Conservation (phyloP, 169 alveolate species). For the Plasmodium relictum region DNA sequence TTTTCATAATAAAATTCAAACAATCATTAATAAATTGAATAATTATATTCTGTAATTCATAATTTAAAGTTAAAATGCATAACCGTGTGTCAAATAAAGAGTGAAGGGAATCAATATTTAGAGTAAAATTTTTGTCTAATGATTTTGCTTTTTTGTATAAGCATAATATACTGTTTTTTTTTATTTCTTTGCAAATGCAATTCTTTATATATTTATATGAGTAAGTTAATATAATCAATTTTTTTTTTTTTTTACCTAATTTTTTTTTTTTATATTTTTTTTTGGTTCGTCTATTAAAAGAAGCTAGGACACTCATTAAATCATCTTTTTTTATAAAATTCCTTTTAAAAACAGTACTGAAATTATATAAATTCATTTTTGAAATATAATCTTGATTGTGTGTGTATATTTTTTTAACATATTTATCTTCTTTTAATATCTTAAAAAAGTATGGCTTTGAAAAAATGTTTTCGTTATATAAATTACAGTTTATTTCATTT, state of each 20-base stretch:
- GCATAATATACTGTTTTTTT: conserved; percentile 29
- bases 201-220: conserved; percentile 54
- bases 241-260: conserved; percentile 15
- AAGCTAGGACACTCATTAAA: conserved; percentile 5
- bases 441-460: conserved; percentile 49
- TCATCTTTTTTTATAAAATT: neutral
- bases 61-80: conserved; percentile 34
- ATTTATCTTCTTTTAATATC: conserved; percentile 42
- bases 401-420: conserved; percentile 9
- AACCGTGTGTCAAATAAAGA: conserved; percentile 60
- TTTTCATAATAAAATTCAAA: conserved; percentile 8
- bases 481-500: conserved; percentile 46
- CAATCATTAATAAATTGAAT: conserved; percentile 30
- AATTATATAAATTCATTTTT: neutral
- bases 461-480: conserved; percentile 45
- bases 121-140: conserved; percentile 46
- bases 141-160: conserved; percentile 55
- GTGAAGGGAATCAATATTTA: conserved; percentile 51
- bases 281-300: neutral
- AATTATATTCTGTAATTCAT: conserved; percentile 55
- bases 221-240: conserved; percentile 12
- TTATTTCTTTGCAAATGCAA: conserved; percentile 51
- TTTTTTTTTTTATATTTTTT: conserved; percentile 3
- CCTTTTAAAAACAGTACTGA: neutral
- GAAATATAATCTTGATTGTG: neutral